Base-by-base conservation (phyloP, 2,329 filamentous ascomycete genomes). In the Herpotrichia juniperi region DNA sequence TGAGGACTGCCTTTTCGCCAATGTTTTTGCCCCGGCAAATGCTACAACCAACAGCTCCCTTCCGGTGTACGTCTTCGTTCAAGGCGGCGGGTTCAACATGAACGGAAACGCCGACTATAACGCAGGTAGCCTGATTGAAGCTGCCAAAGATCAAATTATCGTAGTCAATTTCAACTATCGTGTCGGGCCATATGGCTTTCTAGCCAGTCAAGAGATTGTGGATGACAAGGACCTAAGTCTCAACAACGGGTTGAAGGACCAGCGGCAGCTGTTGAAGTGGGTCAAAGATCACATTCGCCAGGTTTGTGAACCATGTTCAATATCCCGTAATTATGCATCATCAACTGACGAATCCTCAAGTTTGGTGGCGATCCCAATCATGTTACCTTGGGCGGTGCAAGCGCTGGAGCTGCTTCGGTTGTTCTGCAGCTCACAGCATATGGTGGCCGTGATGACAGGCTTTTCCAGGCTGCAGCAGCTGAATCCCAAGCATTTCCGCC, bases 121-220 rank as follows among this genome's bases (percentile, higher is more conserved):
- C 31, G 73, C 64, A 14, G 62, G 62, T 11, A 53, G 66, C 17
- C 56, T 75, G 10, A 66, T 74, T 19, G 46, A 65, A n/a, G 68
- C 68, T 8, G 67, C 63, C 14, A 60, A 63, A 28, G 54, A 61
- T 6, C 53, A 65, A 16, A 70, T 76, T 49, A 62, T 75, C 1
- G 62, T 75, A 7, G 73, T 74, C n/a, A 73, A 73, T 51, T 72
- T 75, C 59, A 74, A 73, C 47, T 75, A 75, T 52, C 68, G 72
- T 16, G 71, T 74, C n/a, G 72, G 71, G 6, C 69, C 72, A 12
- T 75, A 74, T 56, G 72, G 72, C 5, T 75, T 75, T 50, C 59
- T 75, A 4, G 70, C 69, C 34, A 62, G 67, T 32, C 59, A 62
- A n/a, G 65, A 71, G 39, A 58, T 72, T 21, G 54, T 45, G 19